Evolutionary conservation across 371 early-diverging fungal genomes (phyloP), one percentile per base, ranked within the genome.

Genomic region (Polyrhizophydium stewartii): DNA sequence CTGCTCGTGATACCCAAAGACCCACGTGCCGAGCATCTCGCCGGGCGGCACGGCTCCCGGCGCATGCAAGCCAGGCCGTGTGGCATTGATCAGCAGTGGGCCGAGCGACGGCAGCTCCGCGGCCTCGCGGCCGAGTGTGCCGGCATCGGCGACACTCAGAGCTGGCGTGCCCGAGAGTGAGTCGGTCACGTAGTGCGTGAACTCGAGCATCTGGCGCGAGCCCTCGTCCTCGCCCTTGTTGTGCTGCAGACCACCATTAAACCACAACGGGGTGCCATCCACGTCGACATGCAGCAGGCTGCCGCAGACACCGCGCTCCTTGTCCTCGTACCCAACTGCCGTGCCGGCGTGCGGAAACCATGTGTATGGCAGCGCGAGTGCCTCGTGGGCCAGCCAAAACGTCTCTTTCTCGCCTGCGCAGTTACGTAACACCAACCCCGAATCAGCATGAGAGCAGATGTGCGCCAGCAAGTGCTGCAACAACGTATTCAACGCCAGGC

Each of bases 231-330:
- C 27, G 40, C 19, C 40, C 50, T 69, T 69, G 68, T 60, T 75
- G 17, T 19, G 32, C n/a, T 56, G 25, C 3, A 74, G 46, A 13
- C 76, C 76, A 32, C 74, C 76, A 49, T 76, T 73, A 38, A 50
- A 66, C 74, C 74, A 76, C 27, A 76, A 67, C 43, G 76, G 76
- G 16, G 51, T 6, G 7, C 31, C 25, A 38, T 58, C 16, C 49
- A 64, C 64, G 58, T 71, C 72, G 1, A 63, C 31, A 52, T 75
- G 75, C 56, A 47, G 68, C 27, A 72, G 67, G 38, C 35, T 30
- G 22, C 56, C 60, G 49, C 67, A 64, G 56, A 64, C 47, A 19
- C 28, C 25, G 13, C 12, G 45, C 12, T 45, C 17, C 6, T 10
- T 7, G 21, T 58, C 47, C 5, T 6, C 47, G 53, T 41, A 61